These are phyloP conservation scores for Saccharomycopsis schoenii DNA, from an alignment of 805 yeast species.

Conservation along the genomic window DNA sequence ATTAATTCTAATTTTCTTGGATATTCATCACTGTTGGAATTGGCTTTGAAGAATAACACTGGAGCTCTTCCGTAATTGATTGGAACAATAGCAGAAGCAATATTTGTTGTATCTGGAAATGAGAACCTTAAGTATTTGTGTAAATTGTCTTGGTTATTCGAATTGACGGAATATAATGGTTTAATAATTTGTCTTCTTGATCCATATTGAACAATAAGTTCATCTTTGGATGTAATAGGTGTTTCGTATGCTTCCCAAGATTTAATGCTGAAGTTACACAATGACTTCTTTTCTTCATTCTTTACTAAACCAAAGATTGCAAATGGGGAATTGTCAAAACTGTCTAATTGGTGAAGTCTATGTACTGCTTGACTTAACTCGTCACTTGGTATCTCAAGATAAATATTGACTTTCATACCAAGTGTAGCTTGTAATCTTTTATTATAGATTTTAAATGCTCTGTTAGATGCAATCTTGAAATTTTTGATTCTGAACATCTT, in stretches of 20 bases:
- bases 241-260: constrained; percentile 85
- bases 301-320: constrained; percentile 64
- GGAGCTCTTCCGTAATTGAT: constrained; percentile 78
- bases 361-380: constrained; percentile 19
- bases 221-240: constrained; percentile 77
- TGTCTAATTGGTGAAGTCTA: constrained; percentile 31
- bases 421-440: constrained; percentile 46
- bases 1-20: constrained; percentile 48
- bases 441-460: constrained; percentile 28
- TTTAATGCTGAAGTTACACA: constrained; percentile 70
- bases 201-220: constrained; percentile 83
- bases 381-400: constrained; percentile 45
- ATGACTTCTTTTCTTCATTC: constrained; percentile 81
- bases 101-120: constrained; percentile 62
- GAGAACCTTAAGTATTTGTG: constrained; percentile 78
- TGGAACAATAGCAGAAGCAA: constrained; percentile 87
- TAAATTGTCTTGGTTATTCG: constrained; percentile 61
- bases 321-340: constrained; percentile 40
- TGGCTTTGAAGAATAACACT: constrained; percentile 61
- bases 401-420: constrained; percentile 57
- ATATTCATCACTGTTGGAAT: constrained; percentile 34
- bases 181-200: constrained; percentile 75
- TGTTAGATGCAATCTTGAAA: constrained; percentile 66
- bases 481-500: constrained; percentile 66
- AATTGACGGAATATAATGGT: constrained; percentile 75